These are phyloP conservation scores for Cornus kousa DNA, from an alignment of 148 eudicot genomes.

Conservation along the genomic window DNA sequence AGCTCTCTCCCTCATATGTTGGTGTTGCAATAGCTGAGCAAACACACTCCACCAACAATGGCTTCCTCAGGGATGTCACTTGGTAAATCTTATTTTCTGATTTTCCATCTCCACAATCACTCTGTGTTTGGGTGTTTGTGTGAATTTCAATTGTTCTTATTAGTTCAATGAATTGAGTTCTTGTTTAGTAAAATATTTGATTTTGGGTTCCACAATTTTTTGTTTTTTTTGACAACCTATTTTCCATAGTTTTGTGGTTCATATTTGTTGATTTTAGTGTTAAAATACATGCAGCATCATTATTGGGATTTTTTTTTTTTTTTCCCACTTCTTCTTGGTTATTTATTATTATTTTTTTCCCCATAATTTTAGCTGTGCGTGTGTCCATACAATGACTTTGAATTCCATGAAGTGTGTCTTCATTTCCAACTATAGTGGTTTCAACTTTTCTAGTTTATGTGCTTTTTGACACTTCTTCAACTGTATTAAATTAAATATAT, in stretches of 20 bases:
- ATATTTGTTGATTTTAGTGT: neutral
- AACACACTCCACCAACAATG: neutral
- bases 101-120: neutral
- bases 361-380: too few species aligned
- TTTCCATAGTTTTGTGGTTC: neutral
- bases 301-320: too few species aligned
- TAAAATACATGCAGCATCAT: neutral
- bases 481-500: neutral
- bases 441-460: too few species aligned
- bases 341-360: too few species aligned
- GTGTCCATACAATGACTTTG: neutral
- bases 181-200: neutral
- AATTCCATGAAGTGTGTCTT: neutral
- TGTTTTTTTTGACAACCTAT: too few species aligned
- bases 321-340: neutral
- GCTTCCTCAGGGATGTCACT: neutral
- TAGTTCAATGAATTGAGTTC: too few species aligned
- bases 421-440: neutral
- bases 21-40: neutral
- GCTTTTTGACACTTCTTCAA: neutral
- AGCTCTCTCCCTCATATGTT: neutral
- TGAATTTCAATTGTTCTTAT: too few species aligned
- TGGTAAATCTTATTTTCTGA: neutral
- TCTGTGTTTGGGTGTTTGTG: neutral
- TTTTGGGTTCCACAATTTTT: too few species aligned